Evolutionary conservation across 495 filamentous ascomycete species (phyloP).

Genomic region (Parmelia sp.): DNA sequence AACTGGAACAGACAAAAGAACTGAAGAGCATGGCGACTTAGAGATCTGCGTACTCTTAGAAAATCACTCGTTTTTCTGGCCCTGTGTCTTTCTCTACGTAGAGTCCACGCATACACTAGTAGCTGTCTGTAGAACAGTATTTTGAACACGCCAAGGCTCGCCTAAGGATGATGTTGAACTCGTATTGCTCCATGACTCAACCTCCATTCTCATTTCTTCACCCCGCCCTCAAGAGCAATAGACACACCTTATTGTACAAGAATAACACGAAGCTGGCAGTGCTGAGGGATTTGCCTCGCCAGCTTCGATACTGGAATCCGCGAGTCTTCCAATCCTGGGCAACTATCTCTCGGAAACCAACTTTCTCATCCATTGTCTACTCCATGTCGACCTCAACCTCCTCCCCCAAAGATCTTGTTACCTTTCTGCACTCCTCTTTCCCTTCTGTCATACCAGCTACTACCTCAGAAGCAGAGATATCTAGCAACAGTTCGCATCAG

Average conservation of each 20-base stretch:
- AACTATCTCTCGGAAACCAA: neutral
- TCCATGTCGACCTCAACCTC: conserved; percentile 47
- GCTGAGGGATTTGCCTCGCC: neutral
- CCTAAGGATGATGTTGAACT: neutral
- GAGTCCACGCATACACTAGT: too few species aligned
- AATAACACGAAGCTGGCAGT: conserved; percentile 8
- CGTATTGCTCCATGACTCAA: neutral
- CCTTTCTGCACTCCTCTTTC: conserved; percentile 50
- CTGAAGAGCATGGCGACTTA: neutral
- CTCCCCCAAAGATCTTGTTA: conserved; percentile 46
- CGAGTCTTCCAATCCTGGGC: neutral
- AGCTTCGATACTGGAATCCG: neutral
- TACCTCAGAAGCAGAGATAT: conserved; percentile 46
- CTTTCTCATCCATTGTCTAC: conserved; percentile 4
- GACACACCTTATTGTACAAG: neutral
- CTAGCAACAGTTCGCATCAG: conserved; percentile 40
- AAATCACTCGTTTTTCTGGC: too few species aligned
- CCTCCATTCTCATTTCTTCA: neutral
- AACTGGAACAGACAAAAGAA: neutral
- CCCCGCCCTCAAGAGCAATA: neutral
- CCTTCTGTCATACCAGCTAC: conserved; percentile 43
- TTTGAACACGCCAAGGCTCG: conserved; percentile 2
- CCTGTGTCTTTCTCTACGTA: too few species aligned
- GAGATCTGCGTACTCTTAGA: too few species aligned
- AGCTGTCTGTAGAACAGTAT: too few species aligned